Evolutionary conservation across 805 yeast genomes (phyloP).

Genomic region (Kazachstania taianensis): DNA sequence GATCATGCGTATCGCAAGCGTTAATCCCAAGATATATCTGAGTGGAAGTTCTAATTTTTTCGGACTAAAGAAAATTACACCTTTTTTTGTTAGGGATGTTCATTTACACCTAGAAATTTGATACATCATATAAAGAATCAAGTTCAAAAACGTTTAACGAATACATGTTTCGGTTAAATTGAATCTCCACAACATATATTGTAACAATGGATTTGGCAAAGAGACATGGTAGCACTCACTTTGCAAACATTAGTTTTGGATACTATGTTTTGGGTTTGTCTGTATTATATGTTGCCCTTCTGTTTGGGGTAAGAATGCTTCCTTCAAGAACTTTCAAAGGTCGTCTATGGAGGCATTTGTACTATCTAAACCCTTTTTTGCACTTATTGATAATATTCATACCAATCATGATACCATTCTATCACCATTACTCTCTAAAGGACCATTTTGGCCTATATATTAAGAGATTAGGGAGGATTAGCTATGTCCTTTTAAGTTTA

Average conservation of each 20-base stretch:
- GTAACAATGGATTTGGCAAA: too few relatives aligned
- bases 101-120: too few relatives aligned
- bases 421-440: constrained; percentile 24
- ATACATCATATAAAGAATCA: too few relatives aligned
- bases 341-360: neutral
- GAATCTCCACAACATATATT: too few relatives aligned
- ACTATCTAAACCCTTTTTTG: constrained; percentile 23
- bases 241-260: constrained; percentile 52
- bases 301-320: constrained; percentile 26
- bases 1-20: too few relatives aligned
- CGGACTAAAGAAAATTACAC: too few relatives aligned
- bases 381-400: constrained; percentile 30
- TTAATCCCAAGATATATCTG: too few relatives aligned
- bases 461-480: constrained; percentile 54
- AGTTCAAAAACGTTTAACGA: too few relatives aligned
- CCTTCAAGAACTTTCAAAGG: neutral
- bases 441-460: constrained; percentile 21
- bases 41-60: too few relatives aligned
- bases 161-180: too few relatives aligned
- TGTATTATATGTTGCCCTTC: constrained; percentile 30
- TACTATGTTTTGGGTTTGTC: constrained; percentile 38
- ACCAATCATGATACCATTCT: constrained; percentile 30
- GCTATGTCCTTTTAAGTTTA: constrained; percentile 49
- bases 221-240: constrained; percentile 49
- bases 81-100: too few relatives aligned